Conservation (phyloP, 2,329 filamentous ascomycete genomes). For the Fusarium abutilonis region DNA sequence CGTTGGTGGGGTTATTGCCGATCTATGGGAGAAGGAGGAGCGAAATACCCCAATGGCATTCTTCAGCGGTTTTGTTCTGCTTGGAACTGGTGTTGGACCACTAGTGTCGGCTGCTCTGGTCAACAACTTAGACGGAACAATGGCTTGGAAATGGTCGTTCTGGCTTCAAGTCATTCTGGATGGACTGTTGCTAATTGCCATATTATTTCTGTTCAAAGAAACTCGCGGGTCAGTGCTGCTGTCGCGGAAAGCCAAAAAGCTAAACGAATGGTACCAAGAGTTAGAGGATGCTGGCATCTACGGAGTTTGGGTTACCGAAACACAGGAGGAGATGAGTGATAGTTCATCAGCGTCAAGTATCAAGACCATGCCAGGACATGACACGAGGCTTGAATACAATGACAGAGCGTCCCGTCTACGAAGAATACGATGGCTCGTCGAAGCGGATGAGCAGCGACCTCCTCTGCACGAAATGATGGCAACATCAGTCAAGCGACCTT, state of each 20-base stretch:
- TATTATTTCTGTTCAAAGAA: conserved; percentile 80
- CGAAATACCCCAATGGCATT: conserved; percentile 91
- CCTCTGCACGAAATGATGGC: conserved; percentile 75
- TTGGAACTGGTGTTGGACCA: conserved; percentile 83
- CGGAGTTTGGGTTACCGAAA: conserved; percentile 55
- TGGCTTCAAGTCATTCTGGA: conserved; percentile 83
- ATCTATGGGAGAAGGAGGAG: conserved; percentile 81
- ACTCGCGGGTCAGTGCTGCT: conserved; percentile 84
- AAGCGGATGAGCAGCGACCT: conserved; percentile 78
- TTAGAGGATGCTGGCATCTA: conserved; percentile 72
- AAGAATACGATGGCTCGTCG: conserved; percentile 82
- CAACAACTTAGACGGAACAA: conserved; percentile 60
- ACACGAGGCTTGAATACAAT: conserved; percentile 11
- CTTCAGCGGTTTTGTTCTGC: conserved; percentile 81
- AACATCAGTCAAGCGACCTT: conserved; percentile 80
- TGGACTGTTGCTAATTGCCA: conserved; percentile 66
- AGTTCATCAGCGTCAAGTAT: conserved; percentile 40
- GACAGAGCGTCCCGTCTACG: conserved; percentile 27
- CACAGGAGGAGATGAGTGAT: conserved; percentile 13
- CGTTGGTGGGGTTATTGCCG: conserved; percentile 90
- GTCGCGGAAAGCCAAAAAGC: conserved; percentile 73
- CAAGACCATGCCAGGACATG: conserved; percentile 22
- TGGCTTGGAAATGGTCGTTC: conserved; percentile 86
- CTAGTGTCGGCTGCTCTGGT: conserved; percentile 76
- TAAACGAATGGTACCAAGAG: conserved; percentile 83